Conservation (phyloP, 2,329 filamentous ascomycete species). For the Aureobasidium melanogenum region DNA sequence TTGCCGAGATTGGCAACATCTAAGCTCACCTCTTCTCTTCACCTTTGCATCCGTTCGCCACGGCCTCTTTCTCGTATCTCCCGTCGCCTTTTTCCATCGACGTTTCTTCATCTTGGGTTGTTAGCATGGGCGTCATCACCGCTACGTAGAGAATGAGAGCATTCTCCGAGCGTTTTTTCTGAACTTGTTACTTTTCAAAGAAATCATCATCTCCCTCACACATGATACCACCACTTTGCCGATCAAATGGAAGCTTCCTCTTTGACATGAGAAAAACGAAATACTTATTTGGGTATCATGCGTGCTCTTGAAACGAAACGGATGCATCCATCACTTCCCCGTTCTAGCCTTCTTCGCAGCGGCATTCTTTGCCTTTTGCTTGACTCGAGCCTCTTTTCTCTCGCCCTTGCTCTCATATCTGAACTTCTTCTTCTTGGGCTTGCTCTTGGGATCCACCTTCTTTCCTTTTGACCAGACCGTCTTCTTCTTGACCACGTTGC, state of each 20-base stretch:
- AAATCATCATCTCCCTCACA: conserved; percentile 3
- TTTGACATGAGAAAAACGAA: conserved; percentile 2
- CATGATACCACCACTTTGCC: conserved; percentile 3
- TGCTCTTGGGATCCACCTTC: conserved; percentile 42
- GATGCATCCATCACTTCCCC: conserved; percentile 24
- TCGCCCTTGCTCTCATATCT: conserved; percentile 86
- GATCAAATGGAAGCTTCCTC: not conserved
- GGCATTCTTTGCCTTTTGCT: conserved; percentile 61
- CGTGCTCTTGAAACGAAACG: not conserved
- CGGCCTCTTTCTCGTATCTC: conserved; percentile 6
- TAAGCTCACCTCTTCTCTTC: conserved; percentile 38
- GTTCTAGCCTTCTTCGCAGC: conserved; percentile 55
- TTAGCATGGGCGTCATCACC: conserved; percentile 12
- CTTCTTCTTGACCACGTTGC: conserved; percentile 16
- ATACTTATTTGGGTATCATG: conserved; percentile 10
- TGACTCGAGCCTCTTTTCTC: conserved; percentile 51
- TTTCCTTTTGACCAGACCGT: conserved; percentile 35
- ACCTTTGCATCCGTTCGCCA: not conserved
- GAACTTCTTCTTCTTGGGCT: conserved; percentile 78
- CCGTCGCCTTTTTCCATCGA: not conserved
- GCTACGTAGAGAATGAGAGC: conserved; percentile 11
- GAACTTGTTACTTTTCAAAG: conserved; percentile 4
- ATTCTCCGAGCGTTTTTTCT: conserved; percentile 11
- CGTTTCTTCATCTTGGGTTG: conserved; percentile 8
- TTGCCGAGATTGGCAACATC: conserved; percentile 86